Percentiles rank a stretch among this genome's conserved stretches.
These are phyloP conservation scores for Dendryphion nanum DNA, from an alignment of 2,329 filamentous ascomycete species.

Conservation along the genomic window DNA sequence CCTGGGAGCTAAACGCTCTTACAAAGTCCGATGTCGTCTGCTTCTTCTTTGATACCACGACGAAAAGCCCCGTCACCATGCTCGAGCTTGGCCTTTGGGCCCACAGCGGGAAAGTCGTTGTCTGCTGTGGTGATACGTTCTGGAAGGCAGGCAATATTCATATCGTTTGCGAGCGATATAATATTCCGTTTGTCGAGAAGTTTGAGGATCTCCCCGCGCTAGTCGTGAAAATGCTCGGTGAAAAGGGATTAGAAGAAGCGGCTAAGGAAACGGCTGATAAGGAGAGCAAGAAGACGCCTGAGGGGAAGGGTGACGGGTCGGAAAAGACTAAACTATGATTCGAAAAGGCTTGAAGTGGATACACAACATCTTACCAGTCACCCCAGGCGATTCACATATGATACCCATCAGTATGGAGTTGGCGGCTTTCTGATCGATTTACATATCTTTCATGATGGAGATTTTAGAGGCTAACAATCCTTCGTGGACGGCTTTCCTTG, in stretches of 20 bases:
- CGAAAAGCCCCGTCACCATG: constrained; percentile 57
- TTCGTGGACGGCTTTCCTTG: too few species aligned
- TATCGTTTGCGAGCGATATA: constrained; percentile 53
- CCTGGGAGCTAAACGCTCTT: constrained; percentile 62
- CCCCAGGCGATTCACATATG: too few species aligned
- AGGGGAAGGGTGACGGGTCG: too few species aligned
- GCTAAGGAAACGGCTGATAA: too few species aligned
- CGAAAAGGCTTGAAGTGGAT: too few species aligned
- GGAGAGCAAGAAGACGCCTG: too few species aligned
- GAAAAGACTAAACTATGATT: too few species aligned
- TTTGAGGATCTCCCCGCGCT: constrained; percentile 42
- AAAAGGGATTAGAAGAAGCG: constrained; percentile 26
- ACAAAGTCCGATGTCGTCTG: constrained; percentile 54
- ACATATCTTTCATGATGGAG: too few species aligned
- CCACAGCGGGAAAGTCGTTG: constrained; percentile 47
- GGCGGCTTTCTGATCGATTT: too few species aligned
- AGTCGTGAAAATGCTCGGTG: constrained; percentile 33
- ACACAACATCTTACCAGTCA: too few species aligned
- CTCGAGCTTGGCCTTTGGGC: constrained; percentile 60
- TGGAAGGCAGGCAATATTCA: constrained; percentile 62
- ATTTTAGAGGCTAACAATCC: too few species aligned
- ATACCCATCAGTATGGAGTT: too few species aligned
- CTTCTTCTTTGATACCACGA: constrained; percentile 56
- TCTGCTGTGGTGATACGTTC: constrained; percentile 54
- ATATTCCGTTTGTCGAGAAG: constrained; percentile 45